Evolutionary conservation across 2,329 filamentous ascomycete species (phyloP).

Genomic region (Penicillium digitatum): DNA sequence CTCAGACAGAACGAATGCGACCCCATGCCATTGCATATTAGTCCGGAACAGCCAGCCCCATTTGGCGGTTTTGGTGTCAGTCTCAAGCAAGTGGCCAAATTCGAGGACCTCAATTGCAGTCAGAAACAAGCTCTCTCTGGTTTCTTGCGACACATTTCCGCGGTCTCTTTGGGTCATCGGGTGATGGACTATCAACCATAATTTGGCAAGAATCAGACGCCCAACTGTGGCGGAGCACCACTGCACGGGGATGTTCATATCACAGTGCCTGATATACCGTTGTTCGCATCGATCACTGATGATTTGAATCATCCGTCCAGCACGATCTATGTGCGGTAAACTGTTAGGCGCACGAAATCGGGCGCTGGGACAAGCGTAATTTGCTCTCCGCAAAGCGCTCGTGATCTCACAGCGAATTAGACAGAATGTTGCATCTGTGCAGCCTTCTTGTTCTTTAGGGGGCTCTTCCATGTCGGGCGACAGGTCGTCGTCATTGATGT

Average conservation of each 20-base stretch:
- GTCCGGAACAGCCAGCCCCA: constrained; percentile 65
- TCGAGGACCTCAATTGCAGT: constrained; percentile 73
- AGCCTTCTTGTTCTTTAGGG: constrained; percentile 49
- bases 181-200: constrained; percentile 73
- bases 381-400: constrained; percentile 39
- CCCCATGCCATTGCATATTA: constrained; percentile 63
- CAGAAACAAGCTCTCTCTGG: constrained; percentile 65
- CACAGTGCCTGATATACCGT: constrained; percentile 52
- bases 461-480: constrained; percentile 47
- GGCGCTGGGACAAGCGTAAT: constrained; percentile 33
- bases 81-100: constrained; percentile 62
- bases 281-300: constrained; percentile 54
- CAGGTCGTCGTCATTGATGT: constrained; percentile 53
- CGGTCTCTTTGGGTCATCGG: constrained; percentile 61
- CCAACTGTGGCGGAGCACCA: constrained; percentile 67
- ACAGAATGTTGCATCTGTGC: constrained; percentile 53
- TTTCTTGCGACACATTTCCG: constrained; percentile 57
- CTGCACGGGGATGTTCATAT: constrained; percentile 54
- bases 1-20: constrained; percentile 59
- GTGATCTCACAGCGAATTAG: constrained; percentile 54
- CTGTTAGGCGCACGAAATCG: constrained; percentile 16
- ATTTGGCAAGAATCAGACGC: constrained; percentile 70
- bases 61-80: constrained; percentile 57
- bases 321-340: constrained; percentile 31
- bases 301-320: constrained; percentile 48